These are phyloP conservation scores for Ceraceosorus guamensis DNA, from an alignment of 1,284 basidiomycete species.

Conservation along the genomic window DNA sequence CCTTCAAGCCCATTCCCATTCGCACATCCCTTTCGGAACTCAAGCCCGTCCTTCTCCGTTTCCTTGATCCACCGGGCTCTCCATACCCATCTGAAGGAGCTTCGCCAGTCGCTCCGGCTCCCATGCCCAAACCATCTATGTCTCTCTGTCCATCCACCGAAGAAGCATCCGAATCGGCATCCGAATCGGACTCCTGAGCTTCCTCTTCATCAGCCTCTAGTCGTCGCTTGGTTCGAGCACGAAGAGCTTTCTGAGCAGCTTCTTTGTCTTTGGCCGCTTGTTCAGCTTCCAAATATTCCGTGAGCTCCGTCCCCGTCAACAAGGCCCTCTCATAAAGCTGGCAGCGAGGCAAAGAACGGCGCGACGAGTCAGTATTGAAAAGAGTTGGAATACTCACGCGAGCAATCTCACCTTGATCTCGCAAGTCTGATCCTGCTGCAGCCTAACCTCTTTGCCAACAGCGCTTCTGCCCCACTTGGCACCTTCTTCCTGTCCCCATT, in stretches of 20 bases:
- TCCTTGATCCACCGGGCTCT: slow-evolving; percentile 5
- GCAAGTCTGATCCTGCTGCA: slow-evolving; percentile 57
- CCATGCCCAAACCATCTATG: no score
- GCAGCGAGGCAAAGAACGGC: no score
- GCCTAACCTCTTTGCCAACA: slow-evolving; percentile 72
- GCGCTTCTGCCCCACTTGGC: slow-evolving; percentile 75
- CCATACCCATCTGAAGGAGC: slow-evolving; percentile 4
- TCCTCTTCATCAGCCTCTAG: slow-evolving; percentile 66
- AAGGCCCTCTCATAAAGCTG: slow-evolving; percentile 77
- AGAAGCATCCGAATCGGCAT: slow-evolving; percentile 58
- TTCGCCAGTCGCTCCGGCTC: no score
- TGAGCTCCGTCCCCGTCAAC: no score
- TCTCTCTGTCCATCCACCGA: slow-evolving; percentile 60
- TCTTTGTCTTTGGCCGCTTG: slow-evolving; percentile 77
- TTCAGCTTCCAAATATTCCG: slow-evolving; percentile 56
- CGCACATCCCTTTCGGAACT: slow-evolving; percentile 3
- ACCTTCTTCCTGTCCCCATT: slow-evolving; percentile 66
- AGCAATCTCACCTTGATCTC: neutral
- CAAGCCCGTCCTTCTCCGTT: neutral
- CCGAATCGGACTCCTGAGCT: slow-evolving; percentile 22
- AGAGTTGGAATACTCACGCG: no score
- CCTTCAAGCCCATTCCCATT: slow-evolving; percentile 14
- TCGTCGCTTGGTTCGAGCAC: slow-evolving; percentile 75
- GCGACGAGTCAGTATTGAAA: no score
- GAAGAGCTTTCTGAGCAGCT: slow-evolving; percentile 73